These are phyloP conservation scores for Rubia peregrina DNA, from an alignment of 305 asterid species.

Conservation along the genomic window DNA sequence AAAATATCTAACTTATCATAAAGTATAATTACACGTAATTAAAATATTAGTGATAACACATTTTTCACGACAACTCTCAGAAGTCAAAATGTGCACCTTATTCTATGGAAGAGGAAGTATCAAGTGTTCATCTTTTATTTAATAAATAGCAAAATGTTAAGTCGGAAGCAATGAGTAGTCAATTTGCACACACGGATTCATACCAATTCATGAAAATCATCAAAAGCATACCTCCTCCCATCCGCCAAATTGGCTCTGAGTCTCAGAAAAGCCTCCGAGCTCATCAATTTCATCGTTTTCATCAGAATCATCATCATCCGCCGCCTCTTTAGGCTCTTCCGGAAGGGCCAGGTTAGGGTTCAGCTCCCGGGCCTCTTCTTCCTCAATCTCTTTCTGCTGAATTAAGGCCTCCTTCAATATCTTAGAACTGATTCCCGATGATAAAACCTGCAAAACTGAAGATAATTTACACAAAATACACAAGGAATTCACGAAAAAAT, in stretches of 20 bases:
- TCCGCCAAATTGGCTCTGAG: constrained; percentile 57
- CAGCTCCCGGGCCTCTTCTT: constrained; percentile 48
- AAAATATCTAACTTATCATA: too few species aligned
- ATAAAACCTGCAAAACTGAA: constrained; percentile 21
- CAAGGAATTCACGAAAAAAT: background rate
- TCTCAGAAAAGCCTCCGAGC: constrained; percentile 59
- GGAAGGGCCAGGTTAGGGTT: constrained; percentile 27
- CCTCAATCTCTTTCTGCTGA: constrained; percentile 78
- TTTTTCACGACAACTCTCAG: too few species aligned
- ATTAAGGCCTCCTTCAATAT: constrained; percentile 64
- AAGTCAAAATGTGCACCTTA: too few species aligned
- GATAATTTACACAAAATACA: background rate
- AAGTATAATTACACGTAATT: too few species aligned
- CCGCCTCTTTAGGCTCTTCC: constrained; percentile 12
- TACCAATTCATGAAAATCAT: background rate
- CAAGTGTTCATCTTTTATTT: too few species aligned
- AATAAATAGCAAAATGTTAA: too few species aligned
- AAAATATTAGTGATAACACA: too few species aligned
- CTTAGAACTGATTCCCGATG: constrained; percentile 62
- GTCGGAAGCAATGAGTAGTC: background rate
- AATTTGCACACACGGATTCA: background rate
- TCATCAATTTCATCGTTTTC: constrained; percentile 63
- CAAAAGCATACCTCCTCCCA: constrained; percentile 45
- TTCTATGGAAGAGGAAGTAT: too few species aligned
- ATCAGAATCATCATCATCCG: constrained; percentile 13